Percentiles rank a stretch among this genome's conserved stretches.
phyloP scores from a whole-genome alignment of 371 early-diverging fungal genomes.

The Batrachochytrium dendrobatidis region DNA sequence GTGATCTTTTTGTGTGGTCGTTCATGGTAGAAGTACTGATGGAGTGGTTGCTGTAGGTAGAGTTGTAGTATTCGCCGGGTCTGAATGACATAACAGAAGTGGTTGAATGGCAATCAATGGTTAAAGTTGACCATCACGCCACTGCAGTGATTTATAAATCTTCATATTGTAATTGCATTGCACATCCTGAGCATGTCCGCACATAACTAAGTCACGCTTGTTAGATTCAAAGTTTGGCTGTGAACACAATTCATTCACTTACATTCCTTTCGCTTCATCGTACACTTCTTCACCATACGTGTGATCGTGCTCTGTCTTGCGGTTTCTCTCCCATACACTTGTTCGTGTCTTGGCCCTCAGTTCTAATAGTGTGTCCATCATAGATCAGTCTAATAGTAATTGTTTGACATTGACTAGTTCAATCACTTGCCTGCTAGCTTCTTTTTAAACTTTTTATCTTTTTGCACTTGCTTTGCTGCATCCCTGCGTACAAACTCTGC shows the following conservation, averaged over 20 bases:
- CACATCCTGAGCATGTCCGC: neutral
- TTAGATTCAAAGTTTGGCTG: neutral
- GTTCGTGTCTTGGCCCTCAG: conserved; percentile 77
- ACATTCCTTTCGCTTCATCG: conserved; percentile 12
- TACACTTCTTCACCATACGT: conserved; percentile 49
- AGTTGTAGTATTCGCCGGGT: too few species aligned
- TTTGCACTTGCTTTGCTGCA: conserved; percentile 65
- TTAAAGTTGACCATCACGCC: too few species aligned
- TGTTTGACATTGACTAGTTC: neutral
- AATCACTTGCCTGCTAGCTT: conserved; percentile 62
- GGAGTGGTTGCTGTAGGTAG: too few species aligned
- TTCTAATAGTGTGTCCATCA: conserved; percentile 35
- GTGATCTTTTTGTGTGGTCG: too few species aligned
- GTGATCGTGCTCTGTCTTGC: conserved; percentile 66
- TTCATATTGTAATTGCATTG: neutral
- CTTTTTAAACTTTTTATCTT: conserved; percentile 76
- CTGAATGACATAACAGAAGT: too few species aligned
- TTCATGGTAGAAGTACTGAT: too few species aligned
- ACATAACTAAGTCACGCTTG: neutral
- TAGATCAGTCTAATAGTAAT: neutral
- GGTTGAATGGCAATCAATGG: too few species aligned
- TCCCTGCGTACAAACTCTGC: conserved; percentile 82
- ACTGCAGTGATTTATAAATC: neutral
- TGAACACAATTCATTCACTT: neutral
- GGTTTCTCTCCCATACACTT: conserved; percentile 61